Conservation (phyloP, 176 grass and related monocot species). For the sorghum (Sorghum bicolor) region Sorghum_bicolor_NCBIv3 NC_012872.2:10399001-10399500, state of each 20-base stretch:
- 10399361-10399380: background rate
- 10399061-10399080: background rate
- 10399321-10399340: background rate
- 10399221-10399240: background rate
- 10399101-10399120: background rate
- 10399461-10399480: slow-evolving; percentile 65
- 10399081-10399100: slow-evolving; percentile 1
- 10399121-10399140: background rate
- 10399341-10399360: background rate
- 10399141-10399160: background rate
- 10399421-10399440: slow-evolving; percentile 78
- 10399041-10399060: background rate
- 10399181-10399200: background rate
- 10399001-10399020: background rate
- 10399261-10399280: background rate
- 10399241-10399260: background rate
- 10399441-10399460: slow-evolving; percentile 77
- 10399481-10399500: slow-evolving; percentile 77
- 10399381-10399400: background rate
- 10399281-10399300: background rate
- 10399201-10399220: background rate
- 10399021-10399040: background rate
- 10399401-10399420: slow-evolving; percentile 40
- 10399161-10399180: background rate
- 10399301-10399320: background rate